Evolutionary conservation across 2,329 filamentous ascomycete genomes (phyloP), one percentile per base, ranked within the genome.

Genomic region (Ceratocystis cacaofunesta): DNA sequence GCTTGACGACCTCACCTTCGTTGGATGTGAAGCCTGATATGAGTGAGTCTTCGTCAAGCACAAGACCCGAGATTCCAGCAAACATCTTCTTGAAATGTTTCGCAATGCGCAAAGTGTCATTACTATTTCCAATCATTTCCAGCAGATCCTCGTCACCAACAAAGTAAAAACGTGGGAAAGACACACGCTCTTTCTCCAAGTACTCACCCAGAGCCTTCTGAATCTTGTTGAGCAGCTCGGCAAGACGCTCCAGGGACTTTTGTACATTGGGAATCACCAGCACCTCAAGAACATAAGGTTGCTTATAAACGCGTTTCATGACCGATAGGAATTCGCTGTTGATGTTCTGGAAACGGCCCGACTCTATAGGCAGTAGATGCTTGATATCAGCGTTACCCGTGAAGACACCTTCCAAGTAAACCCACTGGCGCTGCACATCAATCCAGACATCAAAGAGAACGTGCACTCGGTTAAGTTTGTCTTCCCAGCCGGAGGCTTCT

Each of bases 71-170:
- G 61, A 99, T 81, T 68, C 94, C 94, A 69, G 95, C 94, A 79
- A 99, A 99, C 94, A 99, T 99, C 80, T 99, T 99, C 75, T 95
- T 92, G 79, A 99, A 91, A 78, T 99, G 95, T 75, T 99, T 99
- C 50, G 94, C 90, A 70, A 99, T 95, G 65, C 94, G 91, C 68
- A 94, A 78, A 8, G 92, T 96, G 72, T 99, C 94, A 72, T 96
- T 96, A 77, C 92, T 97, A 75, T 99, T 99, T 73, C 94, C 94
- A 69, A 99, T 99, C 77, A 99, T 99, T 75, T 99, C 94, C 28
- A 99, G 81, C 66, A 99, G 79, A 76, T 99, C 94, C 73, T 99
- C 95, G 72, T 99, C 95, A 74, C 94, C 94, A 66, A 99, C 95
- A 71, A 99, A 99, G 78, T 99, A 99, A 79, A 99, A 99, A 67